Base-by-base conservation (phyloP, 169 alveolate species). In the Cryptosporidium sp. region DNA sequence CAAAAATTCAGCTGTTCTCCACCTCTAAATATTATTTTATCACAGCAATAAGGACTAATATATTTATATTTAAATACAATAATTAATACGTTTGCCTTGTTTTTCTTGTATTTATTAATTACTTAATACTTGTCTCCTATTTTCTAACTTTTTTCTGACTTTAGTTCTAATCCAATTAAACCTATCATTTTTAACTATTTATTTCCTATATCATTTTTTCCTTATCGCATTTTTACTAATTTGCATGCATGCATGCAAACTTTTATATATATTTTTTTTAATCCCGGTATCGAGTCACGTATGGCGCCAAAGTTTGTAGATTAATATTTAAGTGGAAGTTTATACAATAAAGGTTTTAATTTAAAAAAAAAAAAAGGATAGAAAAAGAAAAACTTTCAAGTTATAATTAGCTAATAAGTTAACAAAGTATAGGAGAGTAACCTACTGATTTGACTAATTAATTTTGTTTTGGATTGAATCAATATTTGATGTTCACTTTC, bases 201-300 rank as follows among this genome's bases (percentile, higher is more conserved):
- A 23, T 37, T 29, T 33, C 29, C 52, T 7, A 21, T 65, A 6
- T 33, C 14, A 65, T n/a, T 65, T 31, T 65, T 65, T 65, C 50
- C 50, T 26, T 39, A 48, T 48, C 55, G 55, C 6, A 1, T 48
- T 48, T 65, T 65, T 12, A 65, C 14, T 4, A 65, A 31, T 37
- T 12, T 65, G 23, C 50, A 8, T 37, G 71, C 69, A 59, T 59
- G 69, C 71, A 65, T 65, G 71, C 52, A 65, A 35, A 21, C 7
- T 33, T 31, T 55, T 26, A n/a, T 0, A 52, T 52, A 16, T n/a
- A 4, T n/a, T 12, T 55, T 55, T 55, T 26, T 55, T 12, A 6
- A 50, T 43, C 85, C 67, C 85, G 85, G 85, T 71, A 71, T 35
- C 85, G 85, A 18, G 85, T 26, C 65, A 29, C 61, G 33, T 50